Evolutionary conservation across 306 rosid genomes (phyloP).

Genomic region (Corylus americana): DNA sequence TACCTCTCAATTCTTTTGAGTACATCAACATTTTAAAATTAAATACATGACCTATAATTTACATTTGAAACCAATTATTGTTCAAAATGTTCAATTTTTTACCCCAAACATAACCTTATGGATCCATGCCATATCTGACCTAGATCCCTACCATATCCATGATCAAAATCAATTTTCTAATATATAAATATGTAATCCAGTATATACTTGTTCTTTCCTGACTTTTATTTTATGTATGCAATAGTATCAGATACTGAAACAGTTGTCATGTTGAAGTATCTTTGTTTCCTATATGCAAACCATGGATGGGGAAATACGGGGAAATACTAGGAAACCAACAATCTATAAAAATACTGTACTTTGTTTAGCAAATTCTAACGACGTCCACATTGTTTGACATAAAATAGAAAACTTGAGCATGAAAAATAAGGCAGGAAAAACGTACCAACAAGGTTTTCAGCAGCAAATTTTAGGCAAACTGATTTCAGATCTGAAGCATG

Average conservation of each 20-base stretch:
- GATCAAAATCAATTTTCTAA: background rate
- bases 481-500: constrained; percentile 84
- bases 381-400: constrained; percentile 8
- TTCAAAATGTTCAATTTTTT: background rate
- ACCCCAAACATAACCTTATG: background rate
- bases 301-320: background rate
- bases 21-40: background rate
- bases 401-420: background rate
- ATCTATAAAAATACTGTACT: background rate
- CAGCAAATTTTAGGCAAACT: constrained; percentile 82
- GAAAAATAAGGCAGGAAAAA: constrained; percentile 28
- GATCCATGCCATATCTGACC: background rate
- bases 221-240: background rate
- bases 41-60: background rate
- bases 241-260: background rate
- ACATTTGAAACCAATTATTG: background rate
- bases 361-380: background rate
- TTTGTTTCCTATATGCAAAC: background rate
- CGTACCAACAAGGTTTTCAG: constrained; percentile 93
- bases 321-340: background rate
- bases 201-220: background rate
- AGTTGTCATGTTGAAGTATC: background rate
- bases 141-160: background rate
- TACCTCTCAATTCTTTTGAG: background rate
- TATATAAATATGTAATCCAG: background rate